Conservation (phyloP, 1,284 basidiomycete species). For the Phylloporus sp. region DNA sequence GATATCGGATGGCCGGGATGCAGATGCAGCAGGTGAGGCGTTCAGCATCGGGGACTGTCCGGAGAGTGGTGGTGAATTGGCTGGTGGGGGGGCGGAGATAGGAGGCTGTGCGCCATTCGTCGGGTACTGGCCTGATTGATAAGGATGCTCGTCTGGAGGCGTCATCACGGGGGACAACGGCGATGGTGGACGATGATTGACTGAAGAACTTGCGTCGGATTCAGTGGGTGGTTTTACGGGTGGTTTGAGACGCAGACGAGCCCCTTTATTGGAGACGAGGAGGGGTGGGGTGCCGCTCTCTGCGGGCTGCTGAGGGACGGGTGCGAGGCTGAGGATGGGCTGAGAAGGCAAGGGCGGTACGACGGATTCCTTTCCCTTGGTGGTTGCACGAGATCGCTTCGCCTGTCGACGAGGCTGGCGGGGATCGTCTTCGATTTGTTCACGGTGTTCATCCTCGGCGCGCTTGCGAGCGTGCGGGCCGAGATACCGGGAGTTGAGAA, state of each 20-base stretch:
- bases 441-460: constrained; percentile 45
- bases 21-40: constrained; percentile 25
- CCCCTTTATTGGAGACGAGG: constrained; percentile 47
- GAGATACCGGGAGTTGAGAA: constrained; percentile 50
- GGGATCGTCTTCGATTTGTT: constrained; percentile 45
- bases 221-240: constrained; percentile 33
- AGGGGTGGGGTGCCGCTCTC: constrained; percentile 24
- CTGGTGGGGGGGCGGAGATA: constrained; percentile 13
- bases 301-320: constrained; percentile 23
- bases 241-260: constrained; percentile 46
- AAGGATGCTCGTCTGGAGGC: constrained; percentile 32
- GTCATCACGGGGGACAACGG: constrained; percentile 37
- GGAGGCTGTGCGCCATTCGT: constrained; percentile 27
- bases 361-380: constrained; percentile 46
- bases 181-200: constrained; percentile 28
- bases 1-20: constrained; percentile 43
- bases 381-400: constrained; percentile 30
- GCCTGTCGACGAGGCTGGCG: constrained; percentile 41
- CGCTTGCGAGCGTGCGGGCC: constrained; percentile 49
- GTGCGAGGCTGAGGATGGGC: constrained; percentile 27
- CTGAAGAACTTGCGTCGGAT: constrained; percentile 21
- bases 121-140: constrained; percentile 26
- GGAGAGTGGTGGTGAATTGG: constrained; percentile 24
- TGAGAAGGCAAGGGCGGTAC: constrained; percentile 25
- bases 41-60: constrained; percentile 28